Conservation (phyloP, 2,329 filamentous ascomycete genomes). For the Aspergillus sp. region DNA sequence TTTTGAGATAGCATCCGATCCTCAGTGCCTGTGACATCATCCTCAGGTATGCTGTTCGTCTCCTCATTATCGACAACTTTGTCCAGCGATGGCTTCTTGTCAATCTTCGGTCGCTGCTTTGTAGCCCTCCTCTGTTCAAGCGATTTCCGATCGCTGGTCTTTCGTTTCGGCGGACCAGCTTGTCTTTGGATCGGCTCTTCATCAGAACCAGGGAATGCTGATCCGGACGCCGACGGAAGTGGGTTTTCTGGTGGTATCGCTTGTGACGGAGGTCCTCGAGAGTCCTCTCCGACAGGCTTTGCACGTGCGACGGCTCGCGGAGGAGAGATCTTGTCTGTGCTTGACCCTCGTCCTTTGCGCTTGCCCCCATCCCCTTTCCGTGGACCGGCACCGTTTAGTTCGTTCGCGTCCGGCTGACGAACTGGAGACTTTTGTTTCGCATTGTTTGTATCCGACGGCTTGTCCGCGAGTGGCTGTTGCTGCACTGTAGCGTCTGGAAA, state of each 20-base stretch:
- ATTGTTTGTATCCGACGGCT: not conserved
- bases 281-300: not conserved
- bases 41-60: constrained; percentile 1
- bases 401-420: constrained; percentile 1
- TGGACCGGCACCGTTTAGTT: constrained; percentile 3
- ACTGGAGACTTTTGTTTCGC: not conserved
- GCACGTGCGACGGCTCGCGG: not conserved
- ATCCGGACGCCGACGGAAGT: not conserved
- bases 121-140: not conserved
- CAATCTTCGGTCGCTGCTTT: constrained; percentile 7
- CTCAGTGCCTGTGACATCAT: constrained; percentile 1
- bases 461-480: not conserved
- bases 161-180: constrained; percentile 1
- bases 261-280: not conserved
- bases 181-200: not conserved
- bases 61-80: constrained; percentile 1
- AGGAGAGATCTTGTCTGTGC: constrained; percentile 5
- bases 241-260: not conserved
- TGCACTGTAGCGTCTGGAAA: not conserved
- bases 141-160: not conserved
- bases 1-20: not conserved
- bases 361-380: constrained; percentile 1
- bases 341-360: constrained; percentile 4
- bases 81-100: constrained; percentile 7
- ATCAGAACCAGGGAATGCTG: not conserved